Conservation (phyloP, 2,329 filamentous ascomycete species). For the Amauroascus verrucosus region DNA sequence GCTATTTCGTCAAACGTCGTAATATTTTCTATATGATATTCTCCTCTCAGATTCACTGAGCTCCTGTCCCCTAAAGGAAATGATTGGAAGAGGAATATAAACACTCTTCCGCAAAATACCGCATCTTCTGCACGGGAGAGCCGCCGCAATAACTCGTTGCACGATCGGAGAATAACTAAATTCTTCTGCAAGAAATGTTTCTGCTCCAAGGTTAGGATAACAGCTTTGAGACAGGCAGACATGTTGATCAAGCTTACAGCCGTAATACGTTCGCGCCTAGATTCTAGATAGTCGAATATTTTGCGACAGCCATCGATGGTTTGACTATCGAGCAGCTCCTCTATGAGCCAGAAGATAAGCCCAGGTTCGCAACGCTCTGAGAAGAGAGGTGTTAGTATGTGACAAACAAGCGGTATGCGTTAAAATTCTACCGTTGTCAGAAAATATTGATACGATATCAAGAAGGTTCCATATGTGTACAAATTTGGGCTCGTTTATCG, state of each 20-base stretch:
- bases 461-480: conserved; percentile 85
- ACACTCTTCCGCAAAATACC: conserved; percentile 92
- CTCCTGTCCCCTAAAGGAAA: conserved; percentile 95
- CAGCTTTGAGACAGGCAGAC: not conserved
- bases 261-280: conserved; percentile 77
- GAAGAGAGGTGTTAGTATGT: not conserved
- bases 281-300: conserved; percentile 92
- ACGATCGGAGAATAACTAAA: conserved; percentile 80
- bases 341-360: conserved; percentile 78
- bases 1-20: conserved; percentile 64
- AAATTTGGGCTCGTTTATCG: conserved; percentile 68
- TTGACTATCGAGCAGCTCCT: conserved; percentile 92
- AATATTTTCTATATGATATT: conserved; percentile 92
- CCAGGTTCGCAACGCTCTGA: conserved; percentile 54
- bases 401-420: not conserved
- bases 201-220: conserved; percentile 25
- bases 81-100: conserved; percentile 97
- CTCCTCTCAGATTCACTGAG: conserved; percentile 89
- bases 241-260: conserved; percentile 42
- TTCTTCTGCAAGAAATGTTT: conserved; percentile 72
- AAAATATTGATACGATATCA: conserved; percentile 80
- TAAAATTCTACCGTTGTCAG: conserved; percentile 60
- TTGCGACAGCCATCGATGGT: conserved; percentile 83
- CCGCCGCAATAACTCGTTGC: conserved; percentile 87
- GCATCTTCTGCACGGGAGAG: conserved; percentile 94